Percentiles rank a stretch among this genome's conserved stretches.
phyloP scores from a whole-genome alignment of 2,329 filamentous ascomycete species.

The Hypomyces rosellus region DNA sequence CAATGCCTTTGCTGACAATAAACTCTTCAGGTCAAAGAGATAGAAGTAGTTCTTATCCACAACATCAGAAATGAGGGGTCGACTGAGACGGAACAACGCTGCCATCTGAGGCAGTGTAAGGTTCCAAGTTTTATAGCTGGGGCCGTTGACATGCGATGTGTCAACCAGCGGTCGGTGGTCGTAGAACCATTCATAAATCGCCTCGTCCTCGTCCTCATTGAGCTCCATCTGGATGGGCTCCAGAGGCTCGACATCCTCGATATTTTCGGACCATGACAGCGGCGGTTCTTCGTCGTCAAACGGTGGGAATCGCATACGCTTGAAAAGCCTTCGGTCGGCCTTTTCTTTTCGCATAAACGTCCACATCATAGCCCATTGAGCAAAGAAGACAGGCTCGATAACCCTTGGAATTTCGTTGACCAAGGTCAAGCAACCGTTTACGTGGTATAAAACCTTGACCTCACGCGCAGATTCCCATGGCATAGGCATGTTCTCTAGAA shows the following conservation, averaged over 20 bases:
- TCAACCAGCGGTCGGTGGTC: conserved; percentile 87
- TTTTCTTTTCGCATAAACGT: conserved; percentile 97
- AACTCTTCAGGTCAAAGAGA: conserved; percentile 91
- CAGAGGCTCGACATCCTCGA: conserved; percentile 94
- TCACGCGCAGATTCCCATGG: conserved; percentile 95
- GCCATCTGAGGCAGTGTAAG: conserved; percentile 92
- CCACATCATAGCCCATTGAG: conserved; percentile 99
- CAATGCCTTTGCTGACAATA: conserved; percentile 90
- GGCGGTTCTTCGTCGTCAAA: conserved; percentile 99
- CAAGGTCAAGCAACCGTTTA: conserved; percentile 92
- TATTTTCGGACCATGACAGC: conserved; percentile 96
- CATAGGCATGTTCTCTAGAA: conserved; percentile 99
- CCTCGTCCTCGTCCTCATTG: conserved; percentile 84
- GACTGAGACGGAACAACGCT: conserved; percentile 83
- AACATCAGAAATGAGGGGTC: conserved; percentile 83
- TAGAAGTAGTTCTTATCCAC: conserved; percentile 97
- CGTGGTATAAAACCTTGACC: conserved; percentile 96
- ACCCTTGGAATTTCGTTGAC: conserved; percentile 96
- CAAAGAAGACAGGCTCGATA: conserved; percentile 95
- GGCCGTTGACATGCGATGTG: conserved; percentile 88
- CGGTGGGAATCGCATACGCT: conserved; percentile 96
- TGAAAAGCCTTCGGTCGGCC: conserved; percentile 91
- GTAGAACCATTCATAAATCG: conserved; percentile 96
- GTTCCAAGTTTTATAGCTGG: conserved; percentile 96
- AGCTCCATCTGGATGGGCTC: conserved; percentile 99